Conservation (phyloP, 352 stramenopile species). For the Pythium myriotylum region DNA sequence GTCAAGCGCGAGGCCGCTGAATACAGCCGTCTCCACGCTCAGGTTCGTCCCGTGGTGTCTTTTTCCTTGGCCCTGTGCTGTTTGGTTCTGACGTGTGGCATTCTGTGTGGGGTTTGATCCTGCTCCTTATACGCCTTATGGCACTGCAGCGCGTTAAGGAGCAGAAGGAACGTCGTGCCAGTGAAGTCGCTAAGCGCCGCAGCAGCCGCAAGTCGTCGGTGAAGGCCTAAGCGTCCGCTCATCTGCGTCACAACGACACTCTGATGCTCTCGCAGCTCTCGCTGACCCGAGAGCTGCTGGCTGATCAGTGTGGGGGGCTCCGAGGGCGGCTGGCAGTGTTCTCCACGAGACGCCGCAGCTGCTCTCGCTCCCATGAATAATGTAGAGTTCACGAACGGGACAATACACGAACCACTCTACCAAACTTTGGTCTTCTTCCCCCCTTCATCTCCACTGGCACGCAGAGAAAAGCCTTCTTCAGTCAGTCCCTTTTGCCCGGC, state of each 20-base stretch:
- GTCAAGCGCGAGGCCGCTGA: slow-evolving; percentile 94
- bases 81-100: slow-evolving; percentile 44
- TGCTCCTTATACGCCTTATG: slow-evolving; percentile 94
- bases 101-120: slow-evolving; percentile 44
- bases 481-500: background rate
- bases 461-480: too few relatives aligned
- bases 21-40: slow-evolving; percentile 97
- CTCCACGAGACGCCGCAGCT: slow-evolving; percentile 1
- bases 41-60: slow-evolving; percentile 52
- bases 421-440: slow-evolving; percentile 3
- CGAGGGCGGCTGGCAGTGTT: slow-evolving; percentile 11
- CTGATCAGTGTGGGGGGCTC: slow-evolving; percentile 25
- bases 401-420: slow-evolving; percentile 40
- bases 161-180: slow-evolving; percentile 97
- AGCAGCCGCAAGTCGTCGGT: slow-evolving; percentile 96
- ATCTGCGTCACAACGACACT: slow-evolving; percentile 38
- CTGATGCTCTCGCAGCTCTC: too few relatives aligned
- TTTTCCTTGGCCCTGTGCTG: background rate
- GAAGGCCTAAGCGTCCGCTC: slow-evolving; percentile 77
- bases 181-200: slow-evolving; percentile 97
- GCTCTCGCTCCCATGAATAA: slow-evolving; percentile 19
- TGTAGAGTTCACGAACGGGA: slow-evolving; percentile 38
- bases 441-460: background rate
- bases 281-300: background rate
- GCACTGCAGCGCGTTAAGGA: slow-evolving; percentile 98